Evolutionary conservation across 768 basidiomycete genomes (phyloP).

Genomic region (Boletus rubescentipes): DNA sequence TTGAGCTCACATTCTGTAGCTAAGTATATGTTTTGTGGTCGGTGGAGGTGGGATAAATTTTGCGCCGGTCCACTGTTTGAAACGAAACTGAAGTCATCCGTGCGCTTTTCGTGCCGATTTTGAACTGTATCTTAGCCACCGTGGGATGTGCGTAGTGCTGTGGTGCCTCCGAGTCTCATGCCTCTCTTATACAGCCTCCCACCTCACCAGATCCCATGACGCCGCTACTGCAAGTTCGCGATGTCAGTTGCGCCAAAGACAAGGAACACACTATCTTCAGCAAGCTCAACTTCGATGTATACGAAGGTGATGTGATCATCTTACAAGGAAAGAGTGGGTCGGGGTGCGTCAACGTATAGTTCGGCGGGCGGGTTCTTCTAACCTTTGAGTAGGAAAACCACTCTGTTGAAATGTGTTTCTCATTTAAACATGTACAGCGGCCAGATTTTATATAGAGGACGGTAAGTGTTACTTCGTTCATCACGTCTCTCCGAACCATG

Average conservation of each 20-base stretch:
- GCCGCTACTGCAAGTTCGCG: constrained; percentile 50
- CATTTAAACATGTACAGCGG: constrained; percentile 75
- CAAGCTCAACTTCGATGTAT: constrained; percentile 58
- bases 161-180: no score
- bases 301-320: constrained; percentile 73
- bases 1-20: no score
- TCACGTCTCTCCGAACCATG: neutral
- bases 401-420: constrained; percentile 81
- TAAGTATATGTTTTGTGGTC: no score
- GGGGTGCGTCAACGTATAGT: constrained; percentile 43
- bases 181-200: neutral
- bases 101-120: no score
- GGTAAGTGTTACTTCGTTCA: constrained; percentile 40
- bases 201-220: constrained; percentile 7
- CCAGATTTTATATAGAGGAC: constrained; percentile 61
- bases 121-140: constrained; percentile 1
- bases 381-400: constrained; percentile 50
- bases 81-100: no score
- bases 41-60: no score
- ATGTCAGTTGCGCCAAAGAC: constrained; percentile 49
- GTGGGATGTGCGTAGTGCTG: constrained; percentile 16
- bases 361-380: neutral
- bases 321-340: constrained; percentile 80
- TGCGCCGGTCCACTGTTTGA: no score
- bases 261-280: constrained; percentile 54